phyloP scores from a whole-genome alignment of 2,329 filamentous ascomycete genomes.

The Stachybotrys elegans region DNA sequence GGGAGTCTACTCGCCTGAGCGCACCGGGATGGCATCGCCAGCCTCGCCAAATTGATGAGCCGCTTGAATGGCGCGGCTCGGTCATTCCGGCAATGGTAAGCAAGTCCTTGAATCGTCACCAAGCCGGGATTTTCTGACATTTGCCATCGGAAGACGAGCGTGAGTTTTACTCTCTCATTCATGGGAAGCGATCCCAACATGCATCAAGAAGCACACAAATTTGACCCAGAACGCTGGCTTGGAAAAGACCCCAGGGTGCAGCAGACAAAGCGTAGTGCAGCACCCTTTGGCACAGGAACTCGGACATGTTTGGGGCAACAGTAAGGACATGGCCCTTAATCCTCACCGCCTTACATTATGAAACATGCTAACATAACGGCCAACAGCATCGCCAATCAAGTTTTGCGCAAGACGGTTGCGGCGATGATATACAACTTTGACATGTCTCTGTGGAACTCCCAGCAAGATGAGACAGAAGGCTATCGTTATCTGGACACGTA shows the following conservation, averaged over 20 bases:
- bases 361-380: no score
- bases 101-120: constrained; percentile 8
- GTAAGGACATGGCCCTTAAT: no score
- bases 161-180: constrained; percentile 10
- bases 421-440: constrained; percentile 11
- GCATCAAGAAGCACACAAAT: constrained; percentile 7
- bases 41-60: constrained; percentile 7
- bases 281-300: constrained; percentile 11
- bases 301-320: constrained; percentile 13
- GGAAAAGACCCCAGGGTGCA: not conserved
- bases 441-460: not conserved
- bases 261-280: not conserved
- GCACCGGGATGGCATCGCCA: constrained; percentile 13
- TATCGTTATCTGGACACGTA: constrained; percentile 1
- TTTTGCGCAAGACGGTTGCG: constrained; percentile 11
- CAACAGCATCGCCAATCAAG: constrained; percentile 10
- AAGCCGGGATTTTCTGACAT: constrained; percentile 3
- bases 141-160: not conserved
- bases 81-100: constrained; percentile 4
- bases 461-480: not conserved
- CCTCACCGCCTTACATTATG: no score
- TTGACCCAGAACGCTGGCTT: constrained; percentile 12
- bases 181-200: constrained; percentile 9
- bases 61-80: constrained; percentile 1
- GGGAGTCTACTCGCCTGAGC: constrained; percentile 12